Base-by-base conservation (phyloP, 192 early-diverging fungal species). In the Linnemannia hyalina region DNA sequence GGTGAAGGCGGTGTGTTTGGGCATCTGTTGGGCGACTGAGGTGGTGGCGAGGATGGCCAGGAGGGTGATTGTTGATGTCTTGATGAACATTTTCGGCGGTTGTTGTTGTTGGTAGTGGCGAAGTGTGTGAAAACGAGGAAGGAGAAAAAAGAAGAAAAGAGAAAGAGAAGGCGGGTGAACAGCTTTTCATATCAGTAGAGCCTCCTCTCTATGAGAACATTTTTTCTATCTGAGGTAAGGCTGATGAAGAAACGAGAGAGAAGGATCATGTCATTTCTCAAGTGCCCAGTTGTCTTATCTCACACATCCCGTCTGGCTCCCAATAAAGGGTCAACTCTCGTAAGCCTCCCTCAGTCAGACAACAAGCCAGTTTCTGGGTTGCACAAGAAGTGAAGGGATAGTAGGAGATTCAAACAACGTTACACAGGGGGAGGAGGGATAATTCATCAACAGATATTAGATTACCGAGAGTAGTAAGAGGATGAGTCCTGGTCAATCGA, bases 1-100 rank as follows among this genome's bases (percentile, higher is more conserved):
- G 38, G 77, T 80, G 82, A 84, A 84, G 68, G 35, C 44, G 68
- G 77, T 84, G 55, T 79, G 77, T 23, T 79, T 72, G 40, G 77
- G 52, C 55, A 68, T 47, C 49, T 68, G 23, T 74, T 82, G 80
- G 23, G 77, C 73, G 1, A 65, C 20, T 54, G 68, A 74, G 52
- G 77, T 3, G 35, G 82, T 54, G 16, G 76, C 54, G 68, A 68
- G 38, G 54, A 76, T 29, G 16, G 80, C 80, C 74, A 76, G 35
- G 54, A 76, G 49, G 26, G 80, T 75, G 55, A 82, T 10, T 4
- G 80, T 55, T 29, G 68, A 23, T 46, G 80, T 73, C 69, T 76
- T 70, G 74, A 82, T 46, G 80, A 82, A 72, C 80, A 82, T 44
- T 10, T 10, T 82, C 70, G 54, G 73, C 26, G 52, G 68, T 41